A percentile compares a stretch with the other conserved stretches of the same genome.
phyloP scores from a whole-genome alignment of 768 basidiomycete genomes.

The Pisolithus microcarpus region DNA sequence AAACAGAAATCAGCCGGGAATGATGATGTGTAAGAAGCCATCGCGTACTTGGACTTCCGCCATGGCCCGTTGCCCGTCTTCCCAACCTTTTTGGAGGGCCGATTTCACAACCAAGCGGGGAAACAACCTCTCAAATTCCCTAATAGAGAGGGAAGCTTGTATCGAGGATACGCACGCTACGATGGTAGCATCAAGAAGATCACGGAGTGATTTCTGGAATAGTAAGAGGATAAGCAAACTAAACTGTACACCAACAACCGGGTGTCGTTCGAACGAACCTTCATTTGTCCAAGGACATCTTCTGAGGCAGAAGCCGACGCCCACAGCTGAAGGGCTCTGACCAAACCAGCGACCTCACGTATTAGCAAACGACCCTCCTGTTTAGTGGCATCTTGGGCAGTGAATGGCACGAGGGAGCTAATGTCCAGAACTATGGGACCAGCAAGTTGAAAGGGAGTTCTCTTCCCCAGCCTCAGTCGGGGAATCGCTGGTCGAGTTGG shows the following conservation, averaged over 20 bases:
- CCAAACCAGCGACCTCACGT: conserved; percentile 11
- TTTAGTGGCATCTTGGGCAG: conserved; percentile 8
- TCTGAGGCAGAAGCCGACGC: background rate
- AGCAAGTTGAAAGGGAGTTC: conserved; percentile 14
- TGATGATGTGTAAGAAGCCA: background rate
- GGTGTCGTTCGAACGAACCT: conserved; percentile 7
- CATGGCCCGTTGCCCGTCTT: conserved; percentile 35
- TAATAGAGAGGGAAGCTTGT: conserved; percentile 38
- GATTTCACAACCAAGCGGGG: conserved; percentile 38
- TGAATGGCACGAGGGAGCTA: conserved; percentile 8
- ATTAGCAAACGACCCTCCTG: conserved; percentile 17
- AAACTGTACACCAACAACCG: background rate
- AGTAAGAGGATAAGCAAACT: background rate
- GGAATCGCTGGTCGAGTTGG: conserved; percentile 17
- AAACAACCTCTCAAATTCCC: conserved; percentile 38
- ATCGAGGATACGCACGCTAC: conserved; percentile 32
- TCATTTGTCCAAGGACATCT: conserved; percentile 9
- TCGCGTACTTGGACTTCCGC: conserved; percentile 34
- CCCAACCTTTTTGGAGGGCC: conserved; percentile 27
- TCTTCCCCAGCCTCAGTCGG: conserved; percentile 18
- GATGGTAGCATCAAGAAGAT: conserved; percentile 32
- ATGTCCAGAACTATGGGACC: conserved; percentile 14
- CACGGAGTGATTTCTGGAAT: conserved; percentile 21
- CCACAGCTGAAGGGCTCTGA: conserved; percentile 14
- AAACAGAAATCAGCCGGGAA: background rate